A percentile compares a stretch with the other conserved stretches of the same genome.
Conservation (phyloP, 2,329 filamentous ascomycete species). For the Aspergillus candidus region DNA sequence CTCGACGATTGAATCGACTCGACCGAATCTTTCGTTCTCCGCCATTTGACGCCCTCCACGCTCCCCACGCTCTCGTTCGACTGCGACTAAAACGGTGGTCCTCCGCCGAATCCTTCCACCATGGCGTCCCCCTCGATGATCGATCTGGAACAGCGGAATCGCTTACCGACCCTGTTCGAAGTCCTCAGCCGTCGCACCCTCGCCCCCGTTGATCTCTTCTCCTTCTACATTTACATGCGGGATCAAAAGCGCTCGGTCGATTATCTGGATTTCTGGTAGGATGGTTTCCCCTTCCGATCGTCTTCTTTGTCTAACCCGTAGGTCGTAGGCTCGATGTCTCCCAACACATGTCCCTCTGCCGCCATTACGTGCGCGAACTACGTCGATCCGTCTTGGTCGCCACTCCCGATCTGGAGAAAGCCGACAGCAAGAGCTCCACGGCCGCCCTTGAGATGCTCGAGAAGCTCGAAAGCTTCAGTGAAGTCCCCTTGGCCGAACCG, state of each 20-base stretch:
- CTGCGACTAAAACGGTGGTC: not conserved
- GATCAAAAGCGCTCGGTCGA: slow-evolving; percentile 97
- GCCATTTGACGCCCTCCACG: not conserved
- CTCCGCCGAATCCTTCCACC: slow-evolving; percentile 4
- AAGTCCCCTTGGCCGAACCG: slow-evolving; percentile 44
- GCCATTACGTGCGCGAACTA: slow-evolving; percentile 93
- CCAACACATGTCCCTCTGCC: slow-evolving; percentile 93
- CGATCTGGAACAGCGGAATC: slow-evolving; percentile 59
- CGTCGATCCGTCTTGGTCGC: slow-evolving; percentile 87
- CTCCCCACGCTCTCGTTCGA: not conserved
- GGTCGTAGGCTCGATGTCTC: slow-evolving; percentile 86
- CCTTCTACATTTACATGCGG: slow-evolving; percentile 99
- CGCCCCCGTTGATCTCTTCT: slow-evolving; percentile 92
- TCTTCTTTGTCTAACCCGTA: slow-evolving; percentile 7
- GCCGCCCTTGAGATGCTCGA: slow-evolving; percentile 69
- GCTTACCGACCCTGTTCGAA: slow-evolving; percentile 90
- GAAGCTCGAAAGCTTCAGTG: slow-evolving; percentile 62
- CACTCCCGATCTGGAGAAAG: slow-evolving; percentile 82
- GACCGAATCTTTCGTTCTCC: not conserved
- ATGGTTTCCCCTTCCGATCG: not conserved
- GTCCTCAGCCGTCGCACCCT: slow-evolving; percentile 91
- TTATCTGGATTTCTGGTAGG: slow-evolving; percentile 95
- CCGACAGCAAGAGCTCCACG: slow-evolving; percentile 77
- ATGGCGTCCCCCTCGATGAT: slow-evolving; percentile 27
- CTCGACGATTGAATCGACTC: not conserved